phyloP scores from a whole-genome alignment of 441 rosid species.

The Breynia disticha region DNA sequence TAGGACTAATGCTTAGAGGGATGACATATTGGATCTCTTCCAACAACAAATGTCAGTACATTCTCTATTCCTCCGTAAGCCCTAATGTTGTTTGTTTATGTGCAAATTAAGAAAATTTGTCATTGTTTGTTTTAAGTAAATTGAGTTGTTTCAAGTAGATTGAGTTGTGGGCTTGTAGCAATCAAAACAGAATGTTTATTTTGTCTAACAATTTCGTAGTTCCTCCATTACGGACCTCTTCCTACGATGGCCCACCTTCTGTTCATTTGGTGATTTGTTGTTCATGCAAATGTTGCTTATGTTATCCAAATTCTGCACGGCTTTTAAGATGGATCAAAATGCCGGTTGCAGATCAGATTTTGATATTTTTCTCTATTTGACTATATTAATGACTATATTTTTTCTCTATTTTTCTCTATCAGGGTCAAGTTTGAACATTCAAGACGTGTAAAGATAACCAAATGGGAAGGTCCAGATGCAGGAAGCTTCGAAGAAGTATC shows the following conservation, averaged over 20 bases:
- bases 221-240: constrained; percentile 18
- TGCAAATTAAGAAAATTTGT: constrained; percentile 22
- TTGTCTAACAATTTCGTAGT: background rate
- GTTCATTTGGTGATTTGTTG: constrained; percentile 9
- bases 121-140: too few species aligned
- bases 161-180: too few species aligned
- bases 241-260: constrained; percentile 6
- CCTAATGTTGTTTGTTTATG: constrained; percentile 23
- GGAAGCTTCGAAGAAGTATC: background rate
- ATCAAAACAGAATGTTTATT: too few species aligned
- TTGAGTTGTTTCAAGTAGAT: too few species aligned
- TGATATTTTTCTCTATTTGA: too few species aligned
- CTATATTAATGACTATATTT: too few species aligned
- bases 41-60: constrained; percentile 10
- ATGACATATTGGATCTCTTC: constrained; percentile 1
- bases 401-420: too few species aligned
- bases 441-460: background rate
- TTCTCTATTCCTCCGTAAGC: constrained; percentile 12
- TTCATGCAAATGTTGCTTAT: constrained; percentile 4
- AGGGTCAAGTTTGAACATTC: background rate
- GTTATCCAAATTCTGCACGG: constrained; percentile 20
- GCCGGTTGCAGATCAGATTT: too few species aligned
- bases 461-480: constrained; percentile 1
- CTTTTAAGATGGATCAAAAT: too few species aligned
- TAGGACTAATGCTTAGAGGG: constrained; percentile 13